Evolutionary conservation across 345 rosid genomes (phyloP).

Genomic region (Tarenaya hassleriana): DNA sequence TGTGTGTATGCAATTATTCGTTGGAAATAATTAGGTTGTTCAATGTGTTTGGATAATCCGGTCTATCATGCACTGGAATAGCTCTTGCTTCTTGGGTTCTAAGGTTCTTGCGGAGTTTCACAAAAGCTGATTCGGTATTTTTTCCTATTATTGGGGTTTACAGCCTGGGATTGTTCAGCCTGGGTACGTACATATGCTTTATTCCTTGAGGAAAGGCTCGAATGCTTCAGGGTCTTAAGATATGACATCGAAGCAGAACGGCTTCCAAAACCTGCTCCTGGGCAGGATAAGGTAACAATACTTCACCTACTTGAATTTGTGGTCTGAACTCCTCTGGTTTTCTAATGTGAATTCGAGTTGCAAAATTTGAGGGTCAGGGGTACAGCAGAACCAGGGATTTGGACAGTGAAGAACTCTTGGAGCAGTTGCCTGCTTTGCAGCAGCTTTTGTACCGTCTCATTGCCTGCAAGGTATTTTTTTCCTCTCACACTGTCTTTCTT

Average conservation of each 20-base stretch:
- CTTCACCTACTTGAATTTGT: conserved; percentile 3
- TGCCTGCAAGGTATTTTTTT: conserved; percentile 79
- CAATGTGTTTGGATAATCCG: too few species aligned
- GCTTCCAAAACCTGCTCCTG: conserved; percentile 72
- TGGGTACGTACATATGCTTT: conserved; percentile 98
- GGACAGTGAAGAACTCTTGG: conserved; percentile 75
- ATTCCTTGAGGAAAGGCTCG: conserved; percentile 91
- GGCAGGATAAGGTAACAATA: conserved; percentile 67
- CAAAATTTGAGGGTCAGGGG: conserved; percentile 44
- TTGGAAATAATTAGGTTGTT: not conserved
- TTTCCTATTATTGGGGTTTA: not conserved
- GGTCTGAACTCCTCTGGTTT: not conserved
- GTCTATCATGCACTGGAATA: too few species aligned
- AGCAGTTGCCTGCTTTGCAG: conserved; percentile 89
- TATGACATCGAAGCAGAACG: conserved; percentile 96
- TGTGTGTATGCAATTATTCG: not conserved
- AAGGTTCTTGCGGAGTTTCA: not conserved
- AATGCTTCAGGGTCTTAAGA: conserved; percentile 80
- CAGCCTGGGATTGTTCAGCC: conserved; percentile 99
- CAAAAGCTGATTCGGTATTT: not conserved
- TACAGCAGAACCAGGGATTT: conserved; percentile 87
- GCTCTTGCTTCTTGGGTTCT: too few species aligned
- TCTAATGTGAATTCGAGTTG: conserved; percentile 17
- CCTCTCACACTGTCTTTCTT: not conserved
- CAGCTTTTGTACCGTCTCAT: conserved; percentile 83